A percentile compares a stretch with the other conserved stretches of the same genome.
These are phyloP conservation scores for Lepidium africanum DNA, from an alignment of 345 rosid species.

Conservation along the genomic window DNA sequence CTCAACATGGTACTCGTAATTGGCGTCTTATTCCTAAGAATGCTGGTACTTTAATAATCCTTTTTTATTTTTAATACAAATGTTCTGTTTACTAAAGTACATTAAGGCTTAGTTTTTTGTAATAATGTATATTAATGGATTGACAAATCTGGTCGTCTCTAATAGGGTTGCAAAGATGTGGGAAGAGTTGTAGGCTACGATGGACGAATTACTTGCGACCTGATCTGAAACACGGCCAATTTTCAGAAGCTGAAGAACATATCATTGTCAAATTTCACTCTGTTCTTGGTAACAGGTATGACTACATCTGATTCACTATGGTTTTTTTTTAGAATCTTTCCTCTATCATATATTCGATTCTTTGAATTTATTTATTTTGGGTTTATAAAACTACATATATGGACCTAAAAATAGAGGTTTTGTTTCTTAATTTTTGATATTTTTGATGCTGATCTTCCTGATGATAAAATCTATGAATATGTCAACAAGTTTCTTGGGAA, in stretches of 20 bases:
- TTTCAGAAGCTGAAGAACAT: constrained; percentile 72
- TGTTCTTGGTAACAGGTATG: constrained; percentile 83
- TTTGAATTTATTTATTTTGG: background rate
- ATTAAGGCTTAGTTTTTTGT: no score
- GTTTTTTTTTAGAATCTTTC: background rate
- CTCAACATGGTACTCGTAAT: constrained; percentile 89
- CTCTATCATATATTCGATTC: background rate
- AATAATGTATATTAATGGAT: background rate
- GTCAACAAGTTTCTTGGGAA: background rate
- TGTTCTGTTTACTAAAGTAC: background rate
- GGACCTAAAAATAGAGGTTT: background rate
- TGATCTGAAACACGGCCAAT: constrained; percentile 77
- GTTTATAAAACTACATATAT: background rate
- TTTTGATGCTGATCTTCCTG: background rate
- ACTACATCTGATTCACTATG: background rate
- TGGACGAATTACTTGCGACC: constrained; percentile 95
- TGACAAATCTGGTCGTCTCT: background rate
- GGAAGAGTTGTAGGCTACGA: constrained; percentile 84
- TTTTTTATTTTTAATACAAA: background rate
- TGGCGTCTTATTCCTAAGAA: constrained; percentile 98
- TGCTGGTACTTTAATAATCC: constrained; percentile 39
- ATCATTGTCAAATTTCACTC: constrained; percentile 80
- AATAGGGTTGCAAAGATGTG: constrained; percentile 81
- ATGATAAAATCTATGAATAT: background rate
- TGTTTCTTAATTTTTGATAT: background rate